Conservation (phyloP, 495 filamentous ascomycete genomes). For the Articulospora tetracladia region DNA sequence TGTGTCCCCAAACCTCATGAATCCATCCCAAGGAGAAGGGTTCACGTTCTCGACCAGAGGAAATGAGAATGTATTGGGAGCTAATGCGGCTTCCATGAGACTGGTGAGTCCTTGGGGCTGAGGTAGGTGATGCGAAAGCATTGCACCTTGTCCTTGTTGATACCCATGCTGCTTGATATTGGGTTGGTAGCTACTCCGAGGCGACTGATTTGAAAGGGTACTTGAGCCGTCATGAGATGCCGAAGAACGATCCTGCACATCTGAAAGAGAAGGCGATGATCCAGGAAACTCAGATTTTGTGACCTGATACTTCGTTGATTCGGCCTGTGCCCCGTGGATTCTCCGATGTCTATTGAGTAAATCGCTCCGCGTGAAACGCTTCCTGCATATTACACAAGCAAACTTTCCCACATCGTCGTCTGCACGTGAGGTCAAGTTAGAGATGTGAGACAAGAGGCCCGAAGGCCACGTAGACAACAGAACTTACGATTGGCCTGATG, state of each 20-base stretch:
- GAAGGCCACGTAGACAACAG: neutral
- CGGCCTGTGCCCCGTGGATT: conserved; percentile 15
- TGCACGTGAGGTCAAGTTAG: conserved; percentile 2
- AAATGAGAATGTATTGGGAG: conserved; percentile 11
- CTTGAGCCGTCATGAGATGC: conserved; percentile 10
- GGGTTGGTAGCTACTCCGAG: neutral
- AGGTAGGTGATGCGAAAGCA: neutral
- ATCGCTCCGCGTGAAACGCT: conserved; percentile 23
- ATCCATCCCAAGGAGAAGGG: conserved; percentile 19
- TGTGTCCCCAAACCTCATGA: conserved; percentile 17
- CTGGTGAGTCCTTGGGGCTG: conserved; percentile 18
- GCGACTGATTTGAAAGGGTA: conserved; percentile 3
- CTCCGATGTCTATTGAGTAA: conserved; percentile 21
- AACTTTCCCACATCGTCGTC: conserved; percentile 23
- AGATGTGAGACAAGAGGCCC: neutral
- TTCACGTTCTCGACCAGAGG: conserved; percentile 13
- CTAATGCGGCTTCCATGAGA: conserved; percentile 24
- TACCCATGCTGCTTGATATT: neutral
- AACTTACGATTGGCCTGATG: conserved; percentile 24
- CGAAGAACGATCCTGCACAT: conserved; percentile 1
- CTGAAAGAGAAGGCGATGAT: neutral
- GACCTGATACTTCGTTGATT: conserved; percentile 1
- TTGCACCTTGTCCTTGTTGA: neutral
- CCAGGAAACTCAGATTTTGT: conserved; percentile 4
- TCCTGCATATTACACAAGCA: conserved; percentile 18